Conservation (phyloP, 192 early-diverging fungal genomes). For the Linnemannia elongata region DNA sequence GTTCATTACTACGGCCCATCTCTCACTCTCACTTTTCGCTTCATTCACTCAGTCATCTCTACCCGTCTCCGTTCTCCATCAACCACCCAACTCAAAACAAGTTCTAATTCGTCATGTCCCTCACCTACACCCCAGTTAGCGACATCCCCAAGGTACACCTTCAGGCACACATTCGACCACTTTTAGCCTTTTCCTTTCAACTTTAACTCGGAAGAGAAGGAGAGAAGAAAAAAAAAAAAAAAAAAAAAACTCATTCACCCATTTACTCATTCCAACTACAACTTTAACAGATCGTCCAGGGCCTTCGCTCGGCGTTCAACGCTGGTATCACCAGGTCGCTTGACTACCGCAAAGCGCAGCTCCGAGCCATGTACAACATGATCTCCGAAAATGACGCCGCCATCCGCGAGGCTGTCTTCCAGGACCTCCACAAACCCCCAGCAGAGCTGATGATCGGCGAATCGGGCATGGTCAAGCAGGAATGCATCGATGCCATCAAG, state of each 20-base stretch:
- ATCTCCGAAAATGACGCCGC: conserved; percentile 73
- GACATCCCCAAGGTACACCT: conserved; percentile 48
- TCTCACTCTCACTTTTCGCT: not conserved
- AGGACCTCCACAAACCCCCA: conserved; percentile 73
- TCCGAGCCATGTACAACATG: conserved; percentile 71
- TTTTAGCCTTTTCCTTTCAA: not conserved
- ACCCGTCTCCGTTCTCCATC: not conserved
- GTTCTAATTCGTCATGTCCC: conserved; percentile 23
- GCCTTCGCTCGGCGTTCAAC: conserved; percentile 54
- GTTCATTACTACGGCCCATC: conserved; percentile 37
- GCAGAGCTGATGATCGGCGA: conserved; percentile 73
- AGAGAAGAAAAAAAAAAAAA: not conserved
- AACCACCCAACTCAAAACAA: not conserved
- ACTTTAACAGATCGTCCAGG: conserved; percentile 50
- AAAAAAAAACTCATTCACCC: not conserved
- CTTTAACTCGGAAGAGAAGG: not conserved
- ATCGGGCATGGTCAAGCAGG: conserved; percentile 66
- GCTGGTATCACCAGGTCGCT: conserved; percentile 61
- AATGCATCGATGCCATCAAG: conserved; percentile 65
- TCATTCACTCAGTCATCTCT: conserved; percentile 8
- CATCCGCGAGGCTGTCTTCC: conserved; percentile 69
- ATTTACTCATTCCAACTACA: not conserved
- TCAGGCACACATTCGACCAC: not conserved
- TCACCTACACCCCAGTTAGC: conserved; percentile 35
- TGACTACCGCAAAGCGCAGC: conserved; percentile 71